These are phyloP conservation scores for Schizophyllum amplum DNA, from an alignment of 1,284 basidiomycete species.

Conservation along the genomic window DNA sequence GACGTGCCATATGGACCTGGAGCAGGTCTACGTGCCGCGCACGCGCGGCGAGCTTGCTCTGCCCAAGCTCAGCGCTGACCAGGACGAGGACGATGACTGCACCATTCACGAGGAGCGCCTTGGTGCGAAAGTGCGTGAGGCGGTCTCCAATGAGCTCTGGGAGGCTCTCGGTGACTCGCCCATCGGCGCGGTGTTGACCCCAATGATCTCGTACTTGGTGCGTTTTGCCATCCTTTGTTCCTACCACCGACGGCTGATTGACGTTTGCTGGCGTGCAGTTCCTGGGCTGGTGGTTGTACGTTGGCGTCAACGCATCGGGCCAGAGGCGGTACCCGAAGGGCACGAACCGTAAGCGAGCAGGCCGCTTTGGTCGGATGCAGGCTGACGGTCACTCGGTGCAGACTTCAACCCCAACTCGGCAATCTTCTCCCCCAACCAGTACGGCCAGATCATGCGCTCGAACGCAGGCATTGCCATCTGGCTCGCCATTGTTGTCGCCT, in stretches of 20 bases:
- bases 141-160: constrained; percentile 52
- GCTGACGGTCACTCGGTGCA: constrained; percentile 15
- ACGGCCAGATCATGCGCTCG: constrained; percentile 59
- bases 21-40: constrained; percentile 81
- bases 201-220: neutral
- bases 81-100: constrained; percentile 36
- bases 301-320: constrained; percentile 69
- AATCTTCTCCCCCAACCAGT: constrained; percentile 72
- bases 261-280: constrained; percentile 27
- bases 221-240: neutral
- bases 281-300: constrained; percentile 69
- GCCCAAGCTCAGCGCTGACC: constrained; percentile 37
- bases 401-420: constrained; percentile 65
- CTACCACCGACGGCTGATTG: neutral
- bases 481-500: constrained; percentile 40
- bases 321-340: constrained; percentile 62
- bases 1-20: constrained; percentile 74
- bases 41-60: constrained; percentile 58
- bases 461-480: constrained; percentile 67
- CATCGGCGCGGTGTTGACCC: constrained; percentile 27
- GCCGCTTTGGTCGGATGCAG: constrained; percentile 16
- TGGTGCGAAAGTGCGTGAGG: constrained; percentile 46
- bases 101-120: neutral
- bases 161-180: constrained; percentile 80
- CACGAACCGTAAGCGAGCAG: constrained; percentile 27